A percentile compares a stretch with the other conserved stretches of the same genome.
phyloP scores from a whole-genome alignment of 2,329 filamentous ascomycete species.

The Stemphylium vesicarium region DNA sequence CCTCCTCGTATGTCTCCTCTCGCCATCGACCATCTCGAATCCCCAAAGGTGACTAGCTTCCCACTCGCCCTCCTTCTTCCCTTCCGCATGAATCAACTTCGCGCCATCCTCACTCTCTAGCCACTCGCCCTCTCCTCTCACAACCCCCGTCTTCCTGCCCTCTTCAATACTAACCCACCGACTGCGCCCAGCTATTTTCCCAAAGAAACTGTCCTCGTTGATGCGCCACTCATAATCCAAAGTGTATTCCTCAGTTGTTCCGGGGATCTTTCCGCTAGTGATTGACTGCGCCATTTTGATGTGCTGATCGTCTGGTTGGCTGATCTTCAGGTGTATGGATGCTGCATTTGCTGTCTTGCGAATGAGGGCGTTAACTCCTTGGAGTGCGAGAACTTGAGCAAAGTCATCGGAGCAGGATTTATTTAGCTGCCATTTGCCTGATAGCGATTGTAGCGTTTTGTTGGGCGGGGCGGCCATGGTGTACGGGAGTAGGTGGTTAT shows the following conservation, averaged over 20 bases:
- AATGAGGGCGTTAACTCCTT: slow-evolving; percentile 19
- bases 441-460: slow-evolving; percentile 16
- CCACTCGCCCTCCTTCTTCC: slow-evolving; percentile 17
- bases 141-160: slow-evolving; percentile 7
- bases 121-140: slow-evolving; percentile 10
- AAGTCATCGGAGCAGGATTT: slow-evolving; percentile 23
- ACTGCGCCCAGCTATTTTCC: slow-evolving; percentile 16
- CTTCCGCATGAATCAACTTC: slow-evolving; percentile 16
- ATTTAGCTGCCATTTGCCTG: slow-evolving; percentile 18
- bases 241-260: slow-evolving; percentile 18
- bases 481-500: background rate
- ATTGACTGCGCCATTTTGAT: slow-evolving; percentile 20
- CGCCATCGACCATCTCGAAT: slow-evolving; percentile 15
- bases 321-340: slow-evolving; percentile 21
- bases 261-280: slow-evolving; percentile 18
- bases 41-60: slow-evolving; percentile 23
- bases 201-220: slow-evolving; percentile 22
- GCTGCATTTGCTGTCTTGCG: slow-evolving; percentile 18
- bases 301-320: slow-evolving; percentile 13
- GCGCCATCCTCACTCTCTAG: slow-evolving; percentile 16
- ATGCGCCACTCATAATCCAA: slow-evolving; percentile 21
- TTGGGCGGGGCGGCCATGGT: slow-evolving; percentile 16
- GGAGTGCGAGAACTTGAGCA: slow-evolving; percentile 16
- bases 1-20: slow-evolving; percentile 18
- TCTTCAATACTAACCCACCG: slow-evolving; percentile 19